These are phyloP conservation scores for Plasmodium inui DNA, from an alignment of 169 alveolate species.

Conservation along the genomic window DNA sequence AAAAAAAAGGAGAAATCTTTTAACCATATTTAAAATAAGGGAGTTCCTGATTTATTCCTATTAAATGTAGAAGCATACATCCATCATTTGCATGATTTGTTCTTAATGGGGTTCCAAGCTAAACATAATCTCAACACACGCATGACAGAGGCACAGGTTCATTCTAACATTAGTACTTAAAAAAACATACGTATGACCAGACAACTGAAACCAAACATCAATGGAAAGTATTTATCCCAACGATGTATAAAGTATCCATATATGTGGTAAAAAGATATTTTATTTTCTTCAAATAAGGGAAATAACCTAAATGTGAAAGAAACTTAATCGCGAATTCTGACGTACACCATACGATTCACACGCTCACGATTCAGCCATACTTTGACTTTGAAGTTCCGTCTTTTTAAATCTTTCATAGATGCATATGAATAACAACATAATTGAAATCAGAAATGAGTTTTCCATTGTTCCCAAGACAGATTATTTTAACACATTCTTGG, in stretches of 20 bases:
- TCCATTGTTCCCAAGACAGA: neutral
- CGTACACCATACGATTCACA: neutral
- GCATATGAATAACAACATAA: neutral
- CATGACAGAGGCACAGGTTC: neutral
- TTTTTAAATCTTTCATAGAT: neutral
- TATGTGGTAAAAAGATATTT: neutral
- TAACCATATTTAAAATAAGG: neutral
- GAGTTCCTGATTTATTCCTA: neutral
- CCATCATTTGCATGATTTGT: constrained; percentile 1
- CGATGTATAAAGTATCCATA: neutral
- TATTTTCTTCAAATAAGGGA: constrained; percentile 1
- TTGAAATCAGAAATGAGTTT: neutral
- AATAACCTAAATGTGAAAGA: neutral
- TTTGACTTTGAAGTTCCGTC: neutral
- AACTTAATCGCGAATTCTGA: neutral
- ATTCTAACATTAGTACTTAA: constrained; percentile 7
- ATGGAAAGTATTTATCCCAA: neutral
- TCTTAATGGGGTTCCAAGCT: neutral
- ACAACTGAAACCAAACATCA: neutral
- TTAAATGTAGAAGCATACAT: neutral
- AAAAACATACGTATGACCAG: neutral
- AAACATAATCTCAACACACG: neutral
- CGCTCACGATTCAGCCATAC: neutral
- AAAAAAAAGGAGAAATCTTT: neutral
- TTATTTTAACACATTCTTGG: neutral